Evolutionary conservation across 805 yeast species (phyloP).

Genomic region (Blastobotrys robertii): DNA sequence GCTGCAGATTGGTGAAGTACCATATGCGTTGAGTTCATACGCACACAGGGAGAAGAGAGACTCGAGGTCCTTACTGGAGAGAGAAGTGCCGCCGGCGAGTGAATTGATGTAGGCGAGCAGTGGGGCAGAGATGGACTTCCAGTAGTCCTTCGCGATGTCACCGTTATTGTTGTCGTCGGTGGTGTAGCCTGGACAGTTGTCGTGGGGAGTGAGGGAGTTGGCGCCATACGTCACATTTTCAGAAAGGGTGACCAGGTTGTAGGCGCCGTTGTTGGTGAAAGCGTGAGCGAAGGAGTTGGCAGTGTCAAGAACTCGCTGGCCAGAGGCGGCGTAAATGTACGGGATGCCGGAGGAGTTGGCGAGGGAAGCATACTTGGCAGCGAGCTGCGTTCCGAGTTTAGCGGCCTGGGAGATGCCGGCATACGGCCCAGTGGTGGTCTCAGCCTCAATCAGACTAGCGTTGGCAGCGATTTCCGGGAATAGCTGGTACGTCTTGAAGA

Average conservation of each 20-base stretch:
- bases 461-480: slow-evolving; percentile 27
- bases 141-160: too few relatives aligned
- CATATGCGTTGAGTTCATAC: background rate
- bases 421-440: slow-evolving; percentile 41
- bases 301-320: slow-evolving; percentile 46
- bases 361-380: slow-evolving; percentile 41
- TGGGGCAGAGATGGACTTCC: too few relatives aligned
- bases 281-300: slow-evolving; percentile 50
- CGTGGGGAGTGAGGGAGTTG: too few relatives aligned
- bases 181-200: too few relatives aligned
- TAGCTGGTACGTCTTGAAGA: slow-evolving; percentile 39
- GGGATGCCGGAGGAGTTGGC: slow-evolving; percentile 22
- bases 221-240: too few relatives aligned
- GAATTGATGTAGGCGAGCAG: too few relatives aligned
- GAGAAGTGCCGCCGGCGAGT: too few relatives aligned
- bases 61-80: slow-evolving; percentile 1
- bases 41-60: slow-evolving; percentile 2
- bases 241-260: too few relatives aligned
- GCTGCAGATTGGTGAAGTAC: background rate
- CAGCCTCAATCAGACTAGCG: slow-evolving; percentile 38
- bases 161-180: too few relatives aligned
- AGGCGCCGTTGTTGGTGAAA: slow-evolving; percentile 24
- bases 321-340: slow-evolving; percentile 42
- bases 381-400: slow-evolving; percentile 40
- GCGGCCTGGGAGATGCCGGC: slow-evolving; percentile 43